Base-by-base conservation (phyloP, 2,329 filamentous ascomycete species). In the Malbranchea zuffiana region DNA sequence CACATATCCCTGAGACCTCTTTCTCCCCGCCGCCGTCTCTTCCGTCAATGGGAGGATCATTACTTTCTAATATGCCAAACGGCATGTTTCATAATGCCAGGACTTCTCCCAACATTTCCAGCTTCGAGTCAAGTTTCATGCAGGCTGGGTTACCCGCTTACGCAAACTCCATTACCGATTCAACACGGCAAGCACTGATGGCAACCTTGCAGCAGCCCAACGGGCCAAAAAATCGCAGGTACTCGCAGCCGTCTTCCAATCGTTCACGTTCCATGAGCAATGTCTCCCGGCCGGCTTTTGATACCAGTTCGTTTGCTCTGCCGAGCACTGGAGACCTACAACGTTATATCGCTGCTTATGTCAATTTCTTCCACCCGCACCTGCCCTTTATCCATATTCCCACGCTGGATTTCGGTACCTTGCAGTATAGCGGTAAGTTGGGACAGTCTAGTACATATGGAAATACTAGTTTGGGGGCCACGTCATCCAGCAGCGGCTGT, bases 341-440 rank as follows among this genome's bases (percentile, higher is more conserved):
- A 59, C 81, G 85, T 56, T 95, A 87, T 59, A 82, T 95, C 44
- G 78, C 78, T 46, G 81, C 87, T 42, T 96, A 95, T 62, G 77
- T 96, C 51, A 78, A 78, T 46, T 93, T 84, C 57, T 94, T 93
- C 59, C 87, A 95, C 54, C 88, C 88, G 15, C 88, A 96, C 57
- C 63, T 94, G 43, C 88, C 90, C n/a, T 94, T 96, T 60, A 67
- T 94, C 43, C 88, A 96, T 61, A 75, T 94, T 48, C 80, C 87
- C 35, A 94, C 88, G 11, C 68, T 96, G 45, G 86, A 86, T 27
- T 95, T 96, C 63, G 85, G 94, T 52, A 74, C 82, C 35, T 72
- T 82, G 35, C 69, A 80, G 31, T 76, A 76, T 47, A 69, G 74
- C 29, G 74, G 63, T 43, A 71, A 69, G 33, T 54, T 75, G 43